Base-by-base conservation (phyloP, 768 basidiomycete genomes). In the Lactarius akahatsu region DNA sequence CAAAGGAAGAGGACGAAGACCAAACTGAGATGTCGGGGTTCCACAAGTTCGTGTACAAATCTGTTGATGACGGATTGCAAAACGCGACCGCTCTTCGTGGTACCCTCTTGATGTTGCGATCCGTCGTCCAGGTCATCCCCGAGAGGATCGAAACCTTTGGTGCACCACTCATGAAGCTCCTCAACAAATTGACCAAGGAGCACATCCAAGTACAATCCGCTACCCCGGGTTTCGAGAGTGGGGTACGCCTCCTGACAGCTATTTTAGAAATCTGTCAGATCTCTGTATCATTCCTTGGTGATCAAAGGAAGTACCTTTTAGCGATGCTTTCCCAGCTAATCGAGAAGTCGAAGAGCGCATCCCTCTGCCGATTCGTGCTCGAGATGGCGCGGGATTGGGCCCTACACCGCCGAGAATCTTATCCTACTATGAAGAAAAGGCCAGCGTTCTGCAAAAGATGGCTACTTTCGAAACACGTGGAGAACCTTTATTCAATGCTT, bases 381-480 rank as follows among this genome's bases (percentile, higher is more conserved):
- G 90, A 94, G 63, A 84, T 98, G 63, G 85, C 91, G 58, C 84
- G 90, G 57, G 88, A 89, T 30, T 98, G 96, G 96, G 90, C 92
- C n/a, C 79, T 96, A 70, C 86, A 88, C 52, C 86, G 86, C 71
- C 90, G 89, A 61, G 94, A 97, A 64, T 82, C 88, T 1, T 91
- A 91, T 74, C 96, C 96, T 8, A 91, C 91, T 0, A 89, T 92
- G 85, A 98, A 77, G 97, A 99, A 78, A 98, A 98, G 76, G 90
- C 96, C 2, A 89, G 83, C 34, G 78, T 98, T 38, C 76, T 99
- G 67, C 87, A 91, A 73, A 93, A 92, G 74, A 96, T 99, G 94
- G 82, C 85, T 7, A 80, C 84, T 11, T 94, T 88, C 72, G 95
- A 98, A 77, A 80, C 81, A 28, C 87, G 91, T 38, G 88, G 86